Evolutionary conservation across 495 filamentous ascomycete species (phyloP), one percentile per base, ranked within the genome.

Genomic region (Neurospora cerealis): DNA sequence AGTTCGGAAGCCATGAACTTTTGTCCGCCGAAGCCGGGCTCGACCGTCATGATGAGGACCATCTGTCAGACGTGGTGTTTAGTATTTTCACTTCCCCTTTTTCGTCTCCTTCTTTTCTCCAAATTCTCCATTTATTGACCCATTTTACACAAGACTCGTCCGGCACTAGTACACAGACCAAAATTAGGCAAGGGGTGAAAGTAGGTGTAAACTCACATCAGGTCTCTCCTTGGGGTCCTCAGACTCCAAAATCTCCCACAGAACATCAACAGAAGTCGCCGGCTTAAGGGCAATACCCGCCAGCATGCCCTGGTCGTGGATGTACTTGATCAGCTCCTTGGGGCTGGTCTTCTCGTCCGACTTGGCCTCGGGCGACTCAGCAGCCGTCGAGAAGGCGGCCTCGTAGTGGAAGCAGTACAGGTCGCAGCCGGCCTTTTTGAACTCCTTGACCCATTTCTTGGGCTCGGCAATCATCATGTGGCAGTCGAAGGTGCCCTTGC

Each of bases 401-500:
- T 99, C 96, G 83, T 98, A 97, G 86, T 99, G 96, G 87, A 99
- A 99, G 87, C 95, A 98, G 86, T 99, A 99, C 10, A 98, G 88
- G 80, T 99, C 95, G 84, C 95, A 98, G 28, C 96, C 96, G 46
- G 95, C 96, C 36, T 91, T 89, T 79, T 96, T 88, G 87, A 99
- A 98, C 54, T 97, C 93, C 73, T 90, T 90, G 76, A 98, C 93
- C 96, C 96, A 99, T 87, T 93, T 95, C 84, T 98, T 95, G 69
- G 96, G 96, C 96, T 99, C 96, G 77, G 92, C 90, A 78, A 99
- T 97, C 96, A 99, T 99, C 96, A 99, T 98, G 82, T 99, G 96
- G 88, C 96, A 99, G 83, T 99, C 96, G 78, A 99, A 99, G 37
- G 96, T 97, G 34, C 96, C 96, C 78, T 89, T 91, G 5, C 91